A percentile compares a stretch with the other conserved stretches of the same genome.
Evolutionary conservation across 352 stramenopile species (phyloP).

Genomic region (Saprolegnia diclina): DNA sequence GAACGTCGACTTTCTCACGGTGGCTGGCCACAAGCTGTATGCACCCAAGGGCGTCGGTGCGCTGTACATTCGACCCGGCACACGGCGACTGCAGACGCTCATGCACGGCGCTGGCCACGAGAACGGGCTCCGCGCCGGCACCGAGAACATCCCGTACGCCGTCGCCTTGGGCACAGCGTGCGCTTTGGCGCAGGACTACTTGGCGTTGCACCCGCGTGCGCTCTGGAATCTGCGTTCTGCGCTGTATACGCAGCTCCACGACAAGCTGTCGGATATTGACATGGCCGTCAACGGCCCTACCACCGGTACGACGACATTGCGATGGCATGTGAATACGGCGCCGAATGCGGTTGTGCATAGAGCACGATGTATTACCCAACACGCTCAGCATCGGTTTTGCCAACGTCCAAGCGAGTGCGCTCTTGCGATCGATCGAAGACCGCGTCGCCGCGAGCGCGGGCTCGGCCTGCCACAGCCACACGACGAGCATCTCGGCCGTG

Average conservation of each 20-base stretch:
- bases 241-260: constrained; percentile 49
- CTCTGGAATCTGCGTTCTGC: constrained; percentile 60
- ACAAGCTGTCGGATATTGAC: constrained; percentile 38
- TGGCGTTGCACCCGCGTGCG: constrained; percentile 59
- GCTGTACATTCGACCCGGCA: constrained; percentile 65
- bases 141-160: constrained; percentile 95
- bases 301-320: not conserved
- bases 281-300: constrained; percentile 84
- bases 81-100: constrained; percentile 49
- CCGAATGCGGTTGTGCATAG: not conserved
- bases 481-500: constrained; percentile 73
- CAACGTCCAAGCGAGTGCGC: constrained; percentile 65
- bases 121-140: constrained; percentile 88
- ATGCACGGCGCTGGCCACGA: constrained; percentile 92
- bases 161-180: constrained; percentile 89
- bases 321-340: too few relatives aligned
- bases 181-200: constrained; percentile 50
- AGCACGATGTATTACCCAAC: constrained; percentile 87
- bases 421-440: constrained; percentile 85
- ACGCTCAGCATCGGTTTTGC: constrained; percentile 94
- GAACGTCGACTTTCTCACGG: constrained; percentile 91
- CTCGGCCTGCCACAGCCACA: constrained; percentile 90
- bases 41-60: constrained; percentile 90
- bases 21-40: constrained; percentile 98
- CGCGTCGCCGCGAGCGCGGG: constrained; percentile 88